These are phyloP conservation scores for Russula virescens DNA, from an alignment of 768 basidiomycete species.

Conservation along the genomic window DNA sequence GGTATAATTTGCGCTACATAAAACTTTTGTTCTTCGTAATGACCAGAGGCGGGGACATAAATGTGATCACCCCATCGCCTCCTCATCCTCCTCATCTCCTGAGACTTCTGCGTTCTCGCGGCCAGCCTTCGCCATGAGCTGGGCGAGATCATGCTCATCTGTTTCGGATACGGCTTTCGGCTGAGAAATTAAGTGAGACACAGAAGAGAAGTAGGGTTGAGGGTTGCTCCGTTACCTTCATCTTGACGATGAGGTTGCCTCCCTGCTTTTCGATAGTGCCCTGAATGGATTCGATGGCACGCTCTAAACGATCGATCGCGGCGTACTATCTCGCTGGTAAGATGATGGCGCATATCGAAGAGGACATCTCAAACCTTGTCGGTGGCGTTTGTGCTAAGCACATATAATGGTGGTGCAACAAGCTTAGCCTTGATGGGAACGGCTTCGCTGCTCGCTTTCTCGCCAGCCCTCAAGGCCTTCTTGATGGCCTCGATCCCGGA, in stretches of 20 bases:
- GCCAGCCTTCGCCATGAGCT: constrained; percentile 92
- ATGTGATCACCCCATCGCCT: constrained; percentile 13
- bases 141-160: constrained; percentile 94
- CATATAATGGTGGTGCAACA: constrained; percentile 94
- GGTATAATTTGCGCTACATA: constrained; percentile 15
- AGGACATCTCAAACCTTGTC: constrained; percentile 62
- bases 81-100: constrained; percentile 84
- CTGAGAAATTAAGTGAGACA: constrained; percentile 36
- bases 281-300: constrained; percentile 89
- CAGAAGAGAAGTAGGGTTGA: background rate
- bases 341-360: background rate
- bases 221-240: constrained; percentile 63
- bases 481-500: constrained; percentile 97
- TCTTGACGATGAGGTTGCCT: constrained; percentile 86
- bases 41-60: background rate
- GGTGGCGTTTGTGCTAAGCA: constrained; percentile 91
- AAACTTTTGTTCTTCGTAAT: background rate
- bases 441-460: constrained; percentile 77
- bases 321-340: constrained; percentile 49
- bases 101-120: constrained; percentile 95
- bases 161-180: constrained; percentile 97
- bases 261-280: constrained; percentile 76
- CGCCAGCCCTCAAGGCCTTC: constrained; percentile 83
- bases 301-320: constrained; percentile 88
- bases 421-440: constrained; percentile 97